Percentiles rank a stretch among this genome's conserved stretches.
Conservation (phyloP, 192 early-diverging fungal species). For the Spinellus fusiger region DNA sequence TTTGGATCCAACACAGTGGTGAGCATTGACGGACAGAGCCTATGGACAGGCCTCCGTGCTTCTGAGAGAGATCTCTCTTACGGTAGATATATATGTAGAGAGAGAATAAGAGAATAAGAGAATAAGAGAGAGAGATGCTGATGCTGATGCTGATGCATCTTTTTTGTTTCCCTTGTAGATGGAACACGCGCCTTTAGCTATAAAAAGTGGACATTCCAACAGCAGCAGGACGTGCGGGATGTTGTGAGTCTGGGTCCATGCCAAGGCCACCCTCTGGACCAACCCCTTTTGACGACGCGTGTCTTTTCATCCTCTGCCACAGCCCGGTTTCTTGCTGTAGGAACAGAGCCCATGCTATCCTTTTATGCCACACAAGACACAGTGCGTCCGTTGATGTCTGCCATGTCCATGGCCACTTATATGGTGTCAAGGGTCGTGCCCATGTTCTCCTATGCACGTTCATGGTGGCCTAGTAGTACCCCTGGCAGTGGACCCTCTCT, state of each 20-base stretch:
- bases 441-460: conserved; percentile 65
- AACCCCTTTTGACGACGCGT: not conserved
- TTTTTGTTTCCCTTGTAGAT: too few relatives aligned
- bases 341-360: conserved; percentile 50
- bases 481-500: conserved; percentile 28
- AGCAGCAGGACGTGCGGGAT: conserved; percentile 37
- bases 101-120: not conserved
- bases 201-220: conserved; percentile 47
- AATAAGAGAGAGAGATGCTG: conserved; percentile 9
- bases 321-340: conserved; percentile 49
- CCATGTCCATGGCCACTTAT: conserved; percentile 42
- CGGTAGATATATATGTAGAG: conserved; percentile 1
- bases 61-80: conserved; percentile 37
- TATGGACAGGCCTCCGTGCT: conserved; percentile 48
- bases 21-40: conserved; percentile 48
- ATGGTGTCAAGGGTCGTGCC: conserved; percentile 49
- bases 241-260: conserved; percentile 41
- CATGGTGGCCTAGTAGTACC: conserved; percentile 45
- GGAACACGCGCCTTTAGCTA: conserved; percentile 36
- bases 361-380: conserved; percentile 47
- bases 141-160: too few relatives aligned
- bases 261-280: not conserved
- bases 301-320: conserved; percentile 19
- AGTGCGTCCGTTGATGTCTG: conserved; percentile 42
- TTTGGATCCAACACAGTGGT: conserved; percentile 44